These are phyloP conservation scores for Rhizopogon rudus DNA, from an alignment of 768 basidiomycete species.

Conservation along the genomic window DNA sequence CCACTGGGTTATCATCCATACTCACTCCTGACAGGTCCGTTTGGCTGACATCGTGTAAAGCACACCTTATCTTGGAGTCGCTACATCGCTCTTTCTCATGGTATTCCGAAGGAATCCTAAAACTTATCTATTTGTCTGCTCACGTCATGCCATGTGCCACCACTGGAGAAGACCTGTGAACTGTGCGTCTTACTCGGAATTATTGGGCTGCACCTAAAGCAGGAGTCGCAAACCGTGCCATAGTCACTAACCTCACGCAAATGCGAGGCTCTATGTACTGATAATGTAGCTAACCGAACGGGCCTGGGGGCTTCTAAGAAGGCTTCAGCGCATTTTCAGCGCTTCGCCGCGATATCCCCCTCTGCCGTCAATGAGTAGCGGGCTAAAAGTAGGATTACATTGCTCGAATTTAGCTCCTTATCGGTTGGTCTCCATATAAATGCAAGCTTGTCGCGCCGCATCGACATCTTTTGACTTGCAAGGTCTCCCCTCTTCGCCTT, in stretches of 20 bases:
- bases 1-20: neutral
- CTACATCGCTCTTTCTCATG: neutral
- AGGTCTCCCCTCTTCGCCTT: neutral
- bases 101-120: neutral
- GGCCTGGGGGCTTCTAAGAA: neutral
- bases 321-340: neutral
- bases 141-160: neutral
- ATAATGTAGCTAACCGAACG: too few species aligned
- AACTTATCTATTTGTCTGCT: neutral
- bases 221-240: neutral
- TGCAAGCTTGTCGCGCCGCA: neutral
- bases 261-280: too few species aligned
- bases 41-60: too few species aligned
- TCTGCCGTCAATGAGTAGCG: neutral
- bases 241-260: too few species aligned
- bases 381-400: too few species aligned
- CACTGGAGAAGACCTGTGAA: neutral
- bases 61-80: neutral
- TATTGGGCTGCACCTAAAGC: neutral
- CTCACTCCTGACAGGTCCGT: too few species aligned
- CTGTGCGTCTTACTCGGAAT: neutral
- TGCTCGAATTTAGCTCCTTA: neutral
- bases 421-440: neutral
- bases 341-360: neutral
- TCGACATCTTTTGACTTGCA: neutral